Evolutionary conservation across 78 protist species (phyloP), one percentile per base, ranked within the genome.

Genomic region (Diacronema lutheri): DNA sequence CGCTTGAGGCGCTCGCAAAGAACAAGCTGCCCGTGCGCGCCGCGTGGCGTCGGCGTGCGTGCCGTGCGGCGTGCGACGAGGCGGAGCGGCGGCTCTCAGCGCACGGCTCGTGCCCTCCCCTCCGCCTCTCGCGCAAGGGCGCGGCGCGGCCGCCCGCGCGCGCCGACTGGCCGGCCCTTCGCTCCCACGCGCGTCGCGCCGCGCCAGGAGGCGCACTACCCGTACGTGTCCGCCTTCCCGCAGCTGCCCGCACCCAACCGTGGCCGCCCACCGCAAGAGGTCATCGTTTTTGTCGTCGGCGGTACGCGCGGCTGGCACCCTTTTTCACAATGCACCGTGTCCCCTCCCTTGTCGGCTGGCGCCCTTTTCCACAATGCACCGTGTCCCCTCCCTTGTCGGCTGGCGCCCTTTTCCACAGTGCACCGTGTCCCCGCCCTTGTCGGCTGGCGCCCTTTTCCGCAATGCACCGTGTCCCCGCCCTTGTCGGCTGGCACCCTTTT

Each of bases 1-100:
- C 83, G 31, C 56, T 95, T 60, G 93, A 95, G 35, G 29, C n/a
- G 31, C 16, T 90, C 26, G 14, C 50, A n/a, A 90, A 90, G 41
- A 80, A 89, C 40, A 90, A 90, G 74, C 83, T 94, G 33, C 38
- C 61, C 41, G 92, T 87, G 33, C 20, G 11, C 7, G 14, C 23
- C 50, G 50, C 7, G 50, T 44, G 50, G 3, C 50, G 50, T 44
- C 16, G 16, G 50, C 50, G 50, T 44, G 50, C 50, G n/a, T 21
- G 25, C 4, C 62, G 16, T 21, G 62, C 62, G n/a, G 25, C 7
- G 58, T 55, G 25, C 58, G 58, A 7, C 58, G 12, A 55, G 25
- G 7, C 58, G 25, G 58, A 14, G 58, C 58, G 25, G 25, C 58
- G 16, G 50, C 50, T 7, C 50, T 9, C 50, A 7, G 50, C 50